Percentiles rank a stretch among this genome's conserved stretches.
phyloP scores from a whole-genome alignment of 306 rosid genomes.

The Cyamopsis tetragonoloba region DNA sequence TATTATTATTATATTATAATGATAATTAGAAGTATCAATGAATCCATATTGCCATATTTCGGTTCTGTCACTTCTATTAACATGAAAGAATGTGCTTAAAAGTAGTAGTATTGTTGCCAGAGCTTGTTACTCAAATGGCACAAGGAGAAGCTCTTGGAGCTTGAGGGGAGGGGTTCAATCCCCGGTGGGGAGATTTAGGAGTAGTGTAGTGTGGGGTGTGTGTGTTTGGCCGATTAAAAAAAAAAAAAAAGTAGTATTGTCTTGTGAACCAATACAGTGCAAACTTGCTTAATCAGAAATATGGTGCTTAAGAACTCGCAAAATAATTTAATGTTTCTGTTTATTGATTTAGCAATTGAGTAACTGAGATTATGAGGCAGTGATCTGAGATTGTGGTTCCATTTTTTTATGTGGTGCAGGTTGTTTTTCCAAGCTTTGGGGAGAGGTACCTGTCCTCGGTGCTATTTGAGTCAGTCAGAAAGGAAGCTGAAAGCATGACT shows the following conservation, averaged over 20 bases:
- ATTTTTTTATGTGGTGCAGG: slow-evolving; percentile 41
- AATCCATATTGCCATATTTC: neutral
- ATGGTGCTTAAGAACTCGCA: slow-evolving; percentile 3
- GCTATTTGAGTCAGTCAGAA: slow-evolving; percentile 63
- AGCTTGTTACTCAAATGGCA: no score
- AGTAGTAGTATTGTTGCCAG: no score
- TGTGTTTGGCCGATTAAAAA: no score
- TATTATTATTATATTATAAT: no score
- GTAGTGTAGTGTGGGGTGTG: no score
- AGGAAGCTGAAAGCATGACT: slow-evolving; percentile 68
- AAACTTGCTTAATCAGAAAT: neutral
- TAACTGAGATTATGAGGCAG: no score
- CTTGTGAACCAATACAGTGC: neutral
- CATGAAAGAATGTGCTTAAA: no score
- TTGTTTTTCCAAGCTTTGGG: slow-evolving; percentile 78
- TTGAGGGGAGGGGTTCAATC: no score
- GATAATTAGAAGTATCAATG: neutral
- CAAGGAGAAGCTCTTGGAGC: no score
- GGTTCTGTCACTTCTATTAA: neutral
- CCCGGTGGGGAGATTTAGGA: no score
- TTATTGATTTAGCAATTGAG: no score
- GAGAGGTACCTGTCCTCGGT: slow-evolving; percentile 79
- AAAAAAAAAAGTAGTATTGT: no score
- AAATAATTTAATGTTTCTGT: neutral
- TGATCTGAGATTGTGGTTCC: neutral